A percentile compares a stretch with the other conserved stretches of the same genome.
phyloP scores from a whole-genome alignment of 495 filamentous ascomycete species.

The Lasiosphaeria hispida region DNA sequence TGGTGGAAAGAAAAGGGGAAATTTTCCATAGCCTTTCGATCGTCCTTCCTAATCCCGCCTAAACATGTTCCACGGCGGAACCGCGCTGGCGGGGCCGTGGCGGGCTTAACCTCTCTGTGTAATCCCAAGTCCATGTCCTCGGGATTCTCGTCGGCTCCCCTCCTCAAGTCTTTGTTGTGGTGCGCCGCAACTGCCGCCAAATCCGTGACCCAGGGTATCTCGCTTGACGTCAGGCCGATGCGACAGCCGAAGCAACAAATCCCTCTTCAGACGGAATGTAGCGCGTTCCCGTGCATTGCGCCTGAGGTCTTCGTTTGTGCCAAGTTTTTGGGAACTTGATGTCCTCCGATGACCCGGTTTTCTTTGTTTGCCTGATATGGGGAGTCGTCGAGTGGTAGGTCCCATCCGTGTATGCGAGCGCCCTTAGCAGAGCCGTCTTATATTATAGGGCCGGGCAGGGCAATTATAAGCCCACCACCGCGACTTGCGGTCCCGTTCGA shows the following conservation, averaged over 20 bases:
- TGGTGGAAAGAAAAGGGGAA: too few species aligned
- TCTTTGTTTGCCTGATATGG: slow-evolving; percentile 16
- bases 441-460: slow-evolving; percentile 20
- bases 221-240: slow-evolving; percentile 22
- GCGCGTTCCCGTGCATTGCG: not conserved
- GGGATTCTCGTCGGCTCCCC: slow-evolving; percentile 24
- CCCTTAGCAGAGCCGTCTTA: slow-evolving; percentile 16
- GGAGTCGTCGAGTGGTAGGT: slow-evolving; percentile 10
- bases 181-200: slow-evolving; percentile 17
- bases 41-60: slow-evolving; percentile 26
- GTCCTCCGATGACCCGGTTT: slow-evolving; percentile 24
- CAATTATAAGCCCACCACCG: slow-evolving; percentile 16
- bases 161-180: slow-evolving; percentile 12
- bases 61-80: slow-evolving; percentile 24
- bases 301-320: slow-evolving; percentile 8
- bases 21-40: slow-evolving; percentile 17
- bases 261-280: not conserved
- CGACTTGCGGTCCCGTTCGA: slow-evolving; percentile 13
- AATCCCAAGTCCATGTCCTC: slow-evolving; percentile 38
- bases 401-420: slow-evolving; percentile 15
- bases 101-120: slow-evolving; percentile 26
- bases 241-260: slow-evolving; percentile 8
- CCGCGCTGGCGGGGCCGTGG: slow-evolving; percentile 28
- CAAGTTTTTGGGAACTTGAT: slow-evolving; percentile 18
- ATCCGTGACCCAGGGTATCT: slow-evolving; percentile 6